Evolutionary conservation across 306 rosid genomes (phyloP).

Genomic region (Arachis hypogaea): DNA sequence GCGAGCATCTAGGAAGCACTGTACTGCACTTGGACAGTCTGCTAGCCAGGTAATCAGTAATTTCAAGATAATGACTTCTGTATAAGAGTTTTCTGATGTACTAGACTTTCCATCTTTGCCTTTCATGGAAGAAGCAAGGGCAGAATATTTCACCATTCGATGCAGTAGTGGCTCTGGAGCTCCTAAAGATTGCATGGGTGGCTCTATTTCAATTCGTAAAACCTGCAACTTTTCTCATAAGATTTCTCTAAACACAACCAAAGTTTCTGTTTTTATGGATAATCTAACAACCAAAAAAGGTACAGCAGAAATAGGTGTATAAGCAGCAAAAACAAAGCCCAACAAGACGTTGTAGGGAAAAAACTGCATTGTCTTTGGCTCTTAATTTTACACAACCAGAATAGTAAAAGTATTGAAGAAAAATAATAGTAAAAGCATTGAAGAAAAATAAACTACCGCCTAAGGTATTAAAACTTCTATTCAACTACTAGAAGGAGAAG

Average conservation of each 20-base stretch:
- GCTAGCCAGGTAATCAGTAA: constrained; percentile 84
- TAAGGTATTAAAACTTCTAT: neutral
- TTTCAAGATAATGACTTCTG: constrained; percentile 75
- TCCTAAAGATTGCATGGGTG: constrained; percentile 75
- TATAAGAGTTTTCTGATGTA: constrained; percentile 54
- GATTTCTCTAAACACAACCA: constrained; percentile 30
- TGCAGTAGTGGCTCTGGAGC: constrained; percentile 85
- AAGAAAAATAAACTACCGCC: neutral
- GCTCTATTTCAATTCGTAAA: constrained; percentile 77
- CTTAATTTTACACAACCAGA: neutral
- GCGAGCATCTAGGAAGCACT: constrained; percentile 88
- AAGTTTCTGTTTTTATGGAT: constrained; percentile 1
- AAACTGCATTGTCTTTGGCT: neutral
- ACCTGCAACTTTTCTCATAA: constrained; percentile 59
- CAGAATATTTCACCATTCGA: constrained; percentile 84
- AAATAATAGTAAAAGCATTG: neutral
- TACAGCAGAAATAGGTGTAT: neutral
- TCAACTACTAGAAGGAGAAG: constrained; percentile 7
- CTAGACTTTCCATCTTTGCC: constrained; percentile 69
- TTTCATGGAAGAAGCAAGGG: constrained; percentile 83
- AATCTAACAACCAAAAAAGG: too few relatives aligned
- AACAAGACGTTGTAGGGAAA: neutral
- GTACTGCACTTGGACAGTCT: constrained; percentile 81
- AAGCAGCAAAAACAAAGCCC: neutral
- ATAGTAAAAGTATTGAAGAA: neutral